A percentile compares a stretch with the other conserved stretches of the same genome.
Evolutionary conservation across 768 basidiomycete species (phyloP).

Genomic region (Porpolomopsis calyptriformis): DNA sequence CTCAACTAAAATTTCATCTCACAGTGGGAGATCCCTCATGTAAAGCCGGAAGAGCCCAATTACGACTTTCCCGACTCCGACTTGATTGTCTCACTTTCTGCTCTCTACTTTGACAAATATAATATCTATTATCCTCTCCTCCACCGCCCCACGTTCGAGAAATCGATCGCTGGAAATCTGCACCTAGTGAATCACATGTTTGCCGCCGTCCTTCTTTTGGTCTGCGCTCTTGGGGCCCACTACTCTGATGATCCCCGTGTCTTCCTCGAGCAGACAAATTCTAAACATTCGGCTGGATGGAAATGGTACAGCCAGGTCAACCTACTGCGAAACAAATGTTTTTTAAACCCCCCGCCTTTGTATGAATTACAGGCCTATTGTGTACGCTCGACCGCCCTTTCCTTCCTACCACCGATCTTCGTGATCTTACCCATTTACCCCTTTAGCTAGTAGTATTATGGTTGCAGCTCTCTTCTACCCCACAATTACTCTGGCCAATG

Average conservation of each 20-base stretch:
- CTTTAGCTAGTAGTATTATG: conserved; percentile 38
- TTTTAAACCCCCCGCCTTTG: conserved; percentile 49
- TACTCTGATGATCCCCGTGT: conserved; percentile 52
- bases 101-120: conserved; percentile 49
- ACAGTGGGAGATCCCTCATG: not conserved
- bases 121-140: conserved; percentile 56
- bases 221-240: conserved; percentile 23
- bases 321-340: conserved; percentile 47
- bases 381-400: conserved; percentile 22
- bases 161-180: conserved; percentile 34
- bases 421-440: not conserved
- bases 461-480: conserved; percentile 36
- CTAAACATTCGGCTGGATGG: conserved; percentile 42
- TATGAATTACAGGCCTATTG: conserved; percentile 65
- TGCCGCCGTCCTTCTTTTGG: conserved; percentile 36
- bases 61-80: conserved; percentile 46
- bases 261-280: conserved; percentile 35
- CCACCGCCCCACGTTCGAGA: conserved; percentile 61
- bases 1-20: not conserved
- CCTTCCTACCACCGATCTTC: not conserved
- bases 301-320: conserved; percentile 58
- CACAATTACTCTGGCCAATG: conserved; percentile 51
- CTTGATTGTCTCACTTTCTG: conserved; percentile 44
- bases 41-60: not conserved
- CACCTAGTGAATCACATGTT: conserved; percentile 42